phyloP scores from a whole-genome alignment of 73 alveolate species.

The Paraurostyla sp. region DNA sequence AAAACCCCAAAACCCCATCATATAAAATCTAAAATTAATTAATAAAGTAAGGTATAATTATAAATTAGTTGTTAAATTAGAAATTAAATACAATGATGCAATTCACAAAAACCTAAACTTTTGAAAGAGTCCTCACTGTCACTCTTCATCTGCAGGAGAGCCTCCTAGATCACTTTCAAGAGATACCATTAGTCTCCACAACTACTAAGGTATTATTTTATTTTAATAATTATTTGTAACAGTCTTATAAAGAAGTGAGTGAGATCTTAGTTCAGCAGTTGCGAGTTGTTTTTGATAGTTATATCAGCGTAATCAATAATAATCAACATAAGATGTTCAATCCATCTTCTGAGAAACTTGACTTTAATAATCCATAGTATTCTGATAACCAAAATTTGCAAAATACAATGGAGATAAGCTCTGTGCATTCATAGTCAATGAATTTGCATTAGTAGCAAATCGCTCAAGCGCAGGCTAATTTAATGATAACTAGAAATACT shows the following conservation, averaged over 20 bases:
- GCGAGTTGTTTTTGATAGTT: slow-evolving; percentile 2
- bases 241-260: slow-evolving; percentile 20
- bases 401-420: slow-evolving; percentile 12
- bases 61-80: slow-evolving; percentile 27
- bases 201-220: slow-evolving; percentile 10
- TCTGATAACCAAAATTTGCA: neutral
- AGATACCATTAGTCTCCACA: neutral
- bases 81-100: neutral
- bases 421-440: neutral
- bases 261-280: neutral
- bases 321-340: too few species aligned
- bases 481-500: too few species aligned
- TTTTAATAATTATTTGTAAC: neutral
- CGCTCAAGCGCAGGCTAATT: too few species aligned
- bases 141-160: neutral
- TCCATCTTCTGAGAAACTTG: too few species aligned
- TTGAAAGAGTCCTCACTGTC: slow-evolving; percentile 13
- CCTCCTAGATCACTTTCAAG: neutral
- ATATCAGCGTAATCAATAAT: too few species aligned
- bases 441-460: too few species aligned
- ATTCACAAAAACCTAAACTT: slow-evolving; percentile 21
- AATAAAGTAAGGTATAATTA: too few species aligned
- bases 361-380: neutral
- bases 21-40: neutral
- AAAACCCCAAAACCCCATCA: slow-evolving; percentile 39